These are phyloP conservation scores for Talaromyces sp. DNA, from an alignment of 2,329 filamentous ascomycete genomes.

Conservation along the genomic window DNA sequence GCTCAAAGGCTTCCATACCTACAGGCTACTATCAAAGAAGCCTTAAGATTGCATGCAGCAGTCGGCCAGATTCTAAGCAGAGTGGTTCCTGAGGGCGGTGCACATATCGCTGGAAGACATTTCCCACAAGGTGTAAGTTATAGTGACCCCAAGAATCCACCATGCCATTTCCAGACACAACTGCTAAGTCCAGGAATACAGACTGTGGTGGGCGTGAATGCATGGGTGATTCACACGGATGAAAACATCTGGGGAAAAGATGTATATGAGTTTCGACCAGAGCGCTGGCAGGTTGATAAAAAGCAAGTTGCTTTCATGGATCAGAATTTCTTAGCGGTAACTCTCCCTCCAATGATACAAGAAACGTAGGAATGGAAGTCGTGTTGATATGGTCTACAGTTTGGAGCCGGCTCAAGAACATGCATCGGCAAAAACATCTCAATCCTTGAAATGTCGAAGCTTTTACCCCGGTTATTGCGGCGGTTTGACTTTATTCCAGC, in stretches of 20 bases:
- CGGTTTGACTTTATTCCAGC: background rate
- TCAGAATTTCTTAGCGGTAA: background rate
- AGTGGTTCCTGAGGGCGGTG: conserved; percentile 18
- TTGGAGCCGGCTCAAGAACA: conserved; percentile 1
- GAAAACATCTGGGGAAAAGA: conserved; percentile 16
- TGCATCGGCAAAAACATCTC: conserved; percentile 6
- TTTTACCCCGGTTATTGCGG: conserved; percentile 1
- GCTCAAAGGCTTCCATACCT: conserved; percentile 23
- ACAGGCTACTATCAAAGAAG: conserved; percentile 5
- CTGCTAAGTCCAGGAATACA: too few species aligned
- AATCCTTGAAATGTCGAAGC: conserved; percentile 5
- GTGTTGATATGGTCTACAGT: background rate
- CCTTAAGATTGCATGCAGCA: conserved; percentile 17
- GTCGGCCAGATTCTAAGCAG: conserved; percentile 25
- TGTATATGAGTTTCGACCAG: conserved; percentile 18
- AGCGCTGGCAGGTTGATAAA: conserved; percentile 17
- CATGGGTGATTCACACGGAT: conserved; percentile 21
- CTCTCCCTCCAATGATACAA: too few species aligned
- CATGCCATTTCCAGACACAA: too few species aligned
- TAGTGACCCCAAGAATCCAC: background rate
- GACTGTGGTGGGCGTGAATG: conserved; percentile 23
- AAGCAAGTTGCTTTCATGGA: background rate
- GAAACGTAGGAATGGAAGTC: too few species aligned
- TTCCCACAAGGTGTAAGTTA: conserved; percentile 13
- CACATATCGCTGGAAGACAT: conserved; percentile 3